Evolutionary conservation across 129 eudicot species (phyloP), one percentile per base, ranked within the genome.

Genomic region (Sambucus nigra): DNA sequence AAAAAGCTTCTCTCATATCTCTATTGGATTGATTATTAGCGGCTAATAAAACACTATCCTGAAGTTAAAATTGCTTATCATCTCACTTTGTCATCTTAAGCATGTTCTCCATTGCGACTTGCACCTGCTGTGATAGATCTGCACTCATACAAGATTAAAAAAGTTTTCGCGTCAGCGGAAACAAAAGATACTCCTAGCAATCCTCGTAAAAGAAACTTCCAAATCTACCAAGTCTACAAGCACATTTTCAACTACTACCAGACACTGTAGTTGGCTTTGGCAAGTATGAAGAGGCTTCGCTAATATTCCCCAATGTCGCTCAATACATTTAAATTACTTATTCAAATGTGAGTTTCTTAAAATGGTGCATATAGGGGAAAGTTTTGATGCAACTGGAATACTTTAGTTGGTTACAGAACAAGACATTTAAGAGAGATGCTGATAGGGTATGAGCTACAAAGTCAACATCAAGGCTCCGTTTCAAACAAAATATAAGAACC

Each of bases 101-200:
- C 98, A 85, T 82, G 74, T 71, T 75, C 55, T 85, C 98, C 81
- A 85, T 81, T 53, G 76, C 93, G 53, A 32, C 81, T 57, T 89
- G 95, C 53, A 79, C 81, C 62, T 74, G 83, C 74, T 81, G 95
- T 1, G 95, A 89, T 60, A 85, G 93, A 56, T 81, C 98, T 89
- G 87, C 73, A 57, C 17, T 50, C 31, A 17, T 53, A 62, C 15
- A 57, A 23, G 45, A 35, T 50, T 19, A 60, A 35, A 21, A 17
- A 63, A 14, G 21, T 65, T 16, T 42, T 42, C n/a, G 29, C 22
- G 21, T 23, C 2, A 17, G 25, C 48, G 21, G 50, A 27, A 52
- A 42, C 53, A 39, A 14, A 56, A 51, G 5, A 42, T 14, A 2
- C 4, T 6, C 14, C 48, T 13, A 42, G 16, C 20, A 42, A 20